phyloP scores from a whole-genome alignment of 768 basidiomycete genomes.

The Lentinula guzmanii region DNA sequence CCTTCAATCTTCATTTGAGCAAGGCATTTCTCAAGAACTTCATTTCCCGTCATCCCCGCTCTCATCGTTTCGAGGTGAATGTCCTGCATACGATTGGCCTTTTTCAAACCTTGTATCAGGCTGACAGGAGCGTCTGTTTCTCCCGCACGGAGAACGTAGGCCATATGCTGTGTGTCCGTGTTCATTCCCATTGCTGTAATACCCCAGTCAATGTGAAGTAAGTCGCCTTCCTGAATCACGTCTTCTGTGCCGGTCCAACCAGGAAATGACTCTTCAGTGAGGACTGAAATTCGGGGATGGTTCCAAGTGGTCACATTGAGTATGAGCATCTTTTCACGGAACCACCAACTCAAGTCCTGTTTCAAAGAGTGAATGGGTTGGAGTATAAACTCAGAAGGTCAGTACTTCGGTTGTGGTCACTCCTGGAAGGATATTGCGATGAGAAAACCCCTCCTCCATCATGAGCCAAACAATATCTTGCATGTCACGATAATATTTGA shows the following conservation, averaged over 20 bases:
- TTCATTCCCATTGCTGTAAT: constrained; percentile 49
- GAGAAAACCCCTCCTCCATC: constrained; percentile 47
- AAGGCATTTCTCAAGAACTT: constrained; percentile 33
- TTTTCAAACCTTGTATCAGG: constrained; percentile 36
- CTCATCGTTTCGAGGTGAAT: constrained; percentile 38
- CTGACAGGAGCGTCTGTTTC: constrained; percentile 38
- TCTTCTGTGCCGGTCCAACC: constrained; percentile 34
- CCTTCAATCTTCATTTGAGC: constrained; percentile 38
- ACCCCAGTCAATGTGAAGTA: constrained; percentile 51
- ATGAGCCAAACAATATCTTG: constrained; percentile 49
- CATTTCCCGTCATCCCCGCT: constrained; percentile 40
- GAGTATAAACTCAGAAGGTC: neutral
- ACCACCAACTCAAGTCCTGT: constrained; percentile 51
- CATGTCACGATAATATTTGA: constrained; percentile 37
- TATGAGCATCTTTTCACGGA: constrained; percentile 42
- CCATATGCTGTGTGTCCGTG: constrained; percentile 53
- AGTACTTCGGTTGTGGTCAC: constrained; percentile 31
- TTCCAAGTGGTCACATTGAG: constrained; percentile 46
- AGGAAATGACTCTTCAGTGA: constrained; percentile 33
- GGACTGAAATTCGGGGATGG: constrained; percentile 43
- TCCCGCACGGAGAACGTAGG: constrained; percentile 42
- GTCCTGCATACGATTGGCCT: constrained; percentile 48
- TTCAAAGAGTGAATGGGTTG: neutral
- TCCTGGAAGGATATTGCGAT: constrained; percentile 32
- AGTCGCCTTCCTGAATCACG: constrained; percentile 39